Conservation (phyloP, 108 stramenopile genomes). For the Pseudonitzschia multiseries region DNA sequence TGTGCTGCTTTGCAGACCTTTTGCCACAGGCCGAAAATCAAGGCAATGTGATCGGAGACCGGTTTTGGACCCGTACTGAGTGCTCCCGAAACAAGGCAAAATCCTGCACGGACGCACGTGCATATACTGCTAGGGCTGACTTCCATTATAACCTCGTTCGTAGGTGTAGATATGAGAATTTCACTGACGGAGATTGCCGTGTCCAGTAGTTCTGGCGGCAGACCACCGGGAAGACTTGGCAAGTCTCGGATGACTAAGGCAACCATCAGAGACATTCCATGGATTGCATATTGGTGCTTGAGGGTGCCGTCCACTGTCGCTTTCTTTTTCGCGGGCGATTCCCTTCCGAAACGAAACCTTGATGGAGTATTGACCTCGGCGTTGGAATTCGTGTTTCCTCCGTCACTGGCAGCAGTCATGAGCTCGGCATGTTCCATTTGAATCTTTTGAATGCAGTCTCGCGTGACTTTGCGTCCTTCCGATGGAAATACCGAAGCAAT, state of each 20-base stretch:
- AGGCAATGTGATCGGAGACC: constrained; percentile 50
- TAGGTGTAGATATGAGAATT: constrained; percentile 58
- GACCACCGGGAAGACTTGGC: constrained; percentile 66
- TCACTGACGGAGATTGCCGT: constrained; percentile 58
- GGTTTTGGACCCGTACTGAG: constrained; percentile 67
- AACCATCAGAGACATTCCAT: constrained; percentile 70
- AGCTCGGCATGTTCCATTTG: constrained; percentile 59
- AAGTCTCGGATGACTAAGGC: constrained; percentile 68
- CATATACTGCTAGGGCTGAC: constrained; percentile 63
- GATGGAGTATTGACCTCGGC: not conserved
- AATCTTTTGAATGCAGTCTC: constrained; percentile 37
- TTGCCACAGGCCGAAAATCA: constrained; percentile 71
- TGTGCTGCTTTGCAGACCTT: constrained; percentile 41
- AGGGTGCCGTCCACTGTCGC: constrained; percentile 28
- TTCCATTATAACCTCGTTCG: constrained; percentile 52
- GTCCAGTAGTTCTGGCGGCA: constrained; percentile 55
- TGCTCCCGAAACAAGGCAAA: constrained; percentile 64
- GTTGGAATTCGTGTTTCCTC: not conserved
- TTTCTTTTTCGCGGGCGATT: constrained; percentile 27
- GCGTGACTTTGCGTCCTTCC: constrained; percentile 50
- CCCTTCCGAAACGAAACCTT: constrained; percentile 24
- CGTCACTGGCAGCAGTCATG: constrained; percentile 27
- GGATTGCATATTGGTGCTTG: constrained; percentile 65
- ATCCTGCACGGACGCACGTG: constrained; percentile 77
- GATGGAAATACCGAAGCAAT: constrained; percentile 64